Conservation (phyloP, 2,329 filamentous ascomycete species). For the Pseudocercospora macadamiae region DNA sequence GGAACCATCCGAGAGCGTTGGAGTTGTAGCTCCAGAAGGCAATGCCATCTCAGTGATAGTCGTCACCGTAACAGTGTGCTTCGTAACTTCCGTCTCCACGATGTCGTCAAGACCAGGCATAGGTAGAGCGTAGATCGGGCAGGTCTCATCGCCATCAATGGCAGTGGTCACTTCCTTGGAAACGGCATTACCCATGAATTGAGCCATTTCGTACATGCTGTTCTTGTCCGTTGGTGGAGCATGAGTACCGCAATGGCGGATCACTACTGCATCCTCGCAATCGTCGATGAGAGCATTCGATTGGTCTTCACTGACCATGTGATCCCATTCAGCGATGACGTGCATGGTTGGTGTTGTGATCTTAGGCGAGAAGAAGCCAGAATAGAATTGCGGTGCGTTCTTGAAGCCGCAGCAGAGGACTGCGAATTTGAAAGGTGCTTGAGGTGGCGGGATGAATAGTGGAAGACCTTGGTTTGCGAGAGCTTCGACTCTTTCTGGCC, state of each 20-base stretch:
- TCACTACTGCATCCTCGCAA: slow-evolving; percentile 15
- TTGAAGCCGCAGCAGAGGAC: slow-evolving; percentile 24
- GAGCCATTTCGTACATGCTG: slow-evolving; percentile 20
- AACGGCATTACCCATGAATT: slow-evolving; percentile 19
- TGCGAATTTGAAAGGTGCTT: slow-evolving; percentile 28
- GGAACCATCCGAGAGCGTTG: background rate
- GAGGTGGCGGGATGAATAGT: slow-evolving; percentile 23
- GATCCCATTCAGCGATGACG: slow-evolving; percentile 23
- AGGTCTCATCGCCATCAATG: background rate
- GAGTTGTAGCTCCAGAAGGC: background rate
- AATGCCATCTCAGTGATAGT: slow-evolving; percentile 1
- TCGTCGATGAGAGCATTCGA: slow-evolving; percentile 15
- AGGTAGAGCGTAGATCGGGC: background rate
- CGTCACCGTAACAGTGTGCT: background rate
- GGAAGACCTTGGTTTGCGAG: slow-evolving; percentile 21
- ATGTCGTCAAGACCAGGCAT: background rate
- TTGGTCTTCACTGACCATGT: slow-evolving; percentile 23
- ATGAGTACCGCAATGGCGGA: slow-evolving; percentile 23
- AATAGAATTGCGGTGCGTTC: slow-evolving; percentile 23
- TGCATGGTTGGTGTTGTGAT: slow-evolving; percentile 23
- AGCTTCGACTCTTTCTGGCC: slow-evolving; percentile 18
- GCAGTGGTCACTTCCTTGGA: slow-evolving; percentile 1
- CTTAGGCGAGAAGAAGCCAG: slow-evolving; percentile 26
- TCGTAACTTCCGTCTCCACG: background rate
- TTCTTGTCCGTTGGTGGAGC: slow-evolving; percentile 20